These are phyloP conservation scores for Calonectria pseudoreteaudii DNA, from an alignment of 2,329 filamentous ascomycete species.

Conservation along the genomic window DNA sequence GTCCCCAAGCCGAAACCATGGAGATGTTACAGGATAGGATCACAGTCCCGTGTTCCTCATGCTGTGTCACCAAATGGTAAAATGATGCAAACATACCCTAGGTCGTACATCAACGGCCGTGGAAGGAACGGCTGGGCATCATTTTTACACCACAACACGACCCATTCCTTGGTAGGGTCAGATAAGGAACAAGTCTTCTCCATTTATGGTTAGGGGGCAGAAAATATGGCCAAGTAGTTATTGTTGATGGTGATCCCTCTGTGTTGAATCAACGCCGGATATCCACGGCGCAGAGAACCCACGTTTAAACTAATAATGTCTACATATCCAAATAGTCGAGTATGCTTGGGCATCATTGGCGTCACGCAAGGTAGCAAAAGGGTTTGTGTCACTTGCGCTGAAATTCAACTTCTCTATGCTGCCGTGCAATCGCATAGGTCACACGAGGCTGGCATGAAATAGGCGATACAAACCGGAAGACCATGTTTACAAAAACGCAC, in stretches of 20 bases:
- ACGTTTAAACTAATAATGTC: too few relatives aligned
- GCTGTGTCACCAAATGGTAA: constrained; percentile 29
- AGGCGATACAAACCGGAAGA: background rate
- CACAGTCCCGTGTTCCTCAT: constrained; percentile 29
- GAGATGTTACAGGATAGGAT: constrained; percentile 30
- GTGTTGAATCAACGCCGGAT: too few relatives aligned
- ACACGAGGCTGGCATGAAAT: background rate
- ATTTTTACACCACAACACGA: constrained; percentile 14
- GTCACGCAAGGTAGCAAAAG: background rate
- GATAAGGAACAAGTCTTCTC: background rate
- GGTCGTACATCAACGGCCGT: constrained; percentile 42
- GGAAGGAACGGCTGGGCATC: constrained; percentile 34
- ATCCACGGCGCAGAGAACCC: too few relatives aligned
- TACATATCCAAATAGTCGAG: background rate
- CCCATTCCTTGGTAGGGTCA: background rate
- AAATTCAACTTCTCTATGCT: background rate
- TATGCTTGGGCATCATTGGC: background rate
- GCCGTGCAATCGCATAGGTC: background rate
- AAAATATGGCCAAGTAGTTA: background rate
- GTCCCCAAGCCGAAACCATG: constrained; percentile 28
- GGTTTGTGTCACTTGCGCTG: background rate
- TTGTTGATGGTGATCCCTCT: too few relatives aligned
- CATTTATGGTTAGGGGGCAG: background rate
- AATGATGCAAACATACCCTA: constrained; percentile 42
- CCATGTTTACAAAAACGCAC: background rate